Base-by-base conservation (phyloP, 2,329 filamentous ascomycete genomes). In the Arthrobotrys megalospora region DNA sequence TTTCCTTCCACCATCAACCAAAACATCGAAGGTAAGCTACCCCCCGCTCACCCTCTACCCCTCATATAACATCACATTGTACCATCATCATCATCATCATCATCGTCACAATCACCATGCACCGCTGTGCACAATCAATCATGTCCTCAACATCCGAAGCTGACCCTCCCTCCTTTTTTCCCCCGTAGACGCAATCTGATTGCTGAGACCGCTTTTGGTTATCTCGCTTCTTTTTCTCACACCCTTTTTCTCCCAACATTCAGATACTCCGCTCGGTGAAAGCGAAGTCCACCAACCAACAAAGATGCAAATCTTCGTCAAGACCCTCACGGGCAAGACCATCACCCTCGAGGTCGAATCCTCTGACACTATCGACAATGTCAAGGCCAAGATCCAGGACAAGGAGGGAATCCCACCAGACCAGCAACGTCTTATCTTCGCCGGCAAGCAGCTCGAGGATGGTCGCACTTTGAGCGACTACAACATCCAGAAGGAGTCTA, bases 371-470 rank as follows among this genome's bases (percentile, higher is more conserved):
- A 97, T 97, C 85, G 94, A 97, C 88, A 97, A 97, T 80, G 94
- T 97, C 45, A 97, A 97, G 90, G 90, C 89, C 63, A 97, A 97
- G 89, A 97, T 97, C 53, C 94, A 97, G 85, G 94, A 97, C 84
- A 97, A 97, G 90, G 94, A 97, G 86, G 94, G 94, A 36, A 97
- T 97, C 97, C 95, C 94, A 58, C 94, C 94, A 10, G 94, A 97
- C 84, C 94, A 98, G 86, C 94, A 97, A 87, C 94, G 94, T 82
- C 86, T 97, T 81, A 97, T 97, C 85, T 97, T 97, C 82, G 94
- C 94, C 50, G 95, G 94, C 72, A 97, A 97, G 89, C 94, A 97
- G 85, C 90, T 97, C 6, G 95, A 98, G 85, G 95, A 98, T 82
- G 94, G 95, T 80, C 93, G 94, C 72, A 81, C 80, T 48, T 68